phyloP scores from a whole-genome alignment of 257 asterid genomes.

The Vinca minor region DNA sequence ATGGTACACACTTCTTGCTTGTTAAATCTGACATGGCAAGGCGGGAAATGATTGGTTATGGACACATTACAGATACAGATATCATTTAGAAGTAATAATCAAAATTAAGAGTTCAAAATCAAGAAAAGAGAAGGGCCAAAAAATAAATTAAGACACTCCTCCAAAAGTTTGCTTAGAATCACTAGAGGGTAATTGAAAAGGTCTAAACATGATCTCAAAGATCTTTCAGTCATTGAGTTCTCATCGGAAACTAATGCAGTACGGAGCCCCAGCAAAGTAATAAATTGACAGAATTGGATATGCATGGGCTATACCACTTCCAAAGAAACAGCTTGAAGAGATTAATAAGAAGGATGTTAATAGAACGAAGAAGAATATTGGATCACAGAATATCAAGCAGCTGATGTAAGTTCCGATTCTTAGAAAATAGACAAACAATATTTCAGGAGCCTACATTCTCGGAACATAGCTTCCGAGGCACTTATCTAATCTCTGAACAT shows the following conservation, averaged over 20 bases:
- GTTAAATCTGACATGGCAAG: slow-evolving; percentile 51
- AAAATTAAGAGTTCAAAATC: too few relatives aligned
- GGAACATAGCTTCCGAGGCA: background rate
- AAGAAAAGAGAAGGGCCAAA: too few relatives aligned
- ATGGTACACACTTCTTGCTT: slow-evolving; percentile 61
- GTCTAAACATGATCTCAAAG: background rate
- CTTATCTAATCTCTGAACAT: background rate
- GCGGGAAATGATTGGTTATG: background rate
- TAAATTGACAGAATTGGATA: too few relatives aligned
- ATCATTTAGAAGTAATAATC: too few relatives aligned
- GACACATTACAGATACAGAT: background rate
- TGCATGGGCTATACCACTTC: background rate
- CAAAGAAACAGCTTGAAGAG: background rate
- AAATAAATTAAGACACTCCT: too few relatives aligned
- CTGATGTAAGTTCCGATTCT: background rate
- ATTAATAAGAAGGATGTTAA: too few relatives aligned
- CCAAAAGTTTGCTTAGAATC: too few relatives aligned
- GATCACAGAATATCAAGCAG: background rate
- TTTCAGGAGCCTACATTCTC: background rate
- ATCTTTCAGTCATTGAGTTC: background rate
- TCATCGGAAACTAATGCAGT: background rate
- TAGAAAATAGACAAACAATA: too few relatives aligned
- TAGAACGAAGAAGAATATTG: background rate
- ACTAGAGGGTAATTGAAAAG: too few relatives aligned
- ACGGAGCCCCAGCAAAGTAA: background rate